Base-by-base conservation (phyloP, 2,329 filamentous ascomycete species). In the Xylogone sp. region DNA sequence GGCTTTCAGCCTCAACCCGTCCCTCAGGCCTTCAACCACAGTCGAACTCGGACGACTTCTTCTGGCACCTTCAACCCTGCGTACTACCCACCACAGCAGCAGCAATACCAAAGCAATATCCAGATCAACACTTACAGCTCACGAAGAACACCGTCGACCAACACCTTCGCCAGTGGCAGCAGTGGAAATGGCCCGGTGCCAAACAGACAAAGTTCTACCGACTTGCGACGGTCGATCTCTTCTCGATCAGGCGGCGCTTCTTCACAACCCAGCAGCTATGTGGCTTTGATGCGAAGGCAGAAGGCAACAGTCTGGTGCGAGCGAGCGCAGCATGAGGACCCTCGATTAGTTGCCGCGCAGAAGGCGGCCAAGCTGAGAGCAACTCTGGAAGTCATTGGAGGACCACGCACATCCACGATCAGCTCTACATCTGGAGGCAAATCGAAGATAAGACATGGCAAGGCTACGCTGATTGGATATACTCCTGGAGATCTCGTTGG, bases 291-390 rank as follows among this genome's bases (percentile, higher is more conserved):
- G 73, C 84, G 94, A 56, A 93, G 92, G 68, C 94, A 99, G 71
- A 97, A 97, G 69, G 94, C 91, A 27, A 99, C 94, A 0, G 94
- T 99, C 3, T 99, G 94, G 94, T 97, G 92, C 74, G 94, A 97
- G 67, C 87, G 92, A 49, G 82, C 93, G 9, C 94, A 99, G 68
- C 85, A 89, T 56, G 91, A 97, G 70, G 94, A 99, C 67, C 90
- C 93, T 1, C 82, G 90, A 47, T 74, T 94, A 52, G 74, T 87
- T 3, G 91, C 90, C 22, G 87, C 92, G 63, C 91, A 96, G 68
- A 83, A 88, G 52, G 87, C 88, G 34, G 94, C 92, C 53, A 96
- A 94, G 75, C 84, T 89, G 74, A 81, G 91, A 46, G 94, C 94
- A 12, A 86, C 86, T 51, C 83, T 88, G 62, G 91, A 97, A 71